phyloP scores from a whole-genome alignment of 768 basidiomycete species.

The Termitomyces sp. region DNA sequence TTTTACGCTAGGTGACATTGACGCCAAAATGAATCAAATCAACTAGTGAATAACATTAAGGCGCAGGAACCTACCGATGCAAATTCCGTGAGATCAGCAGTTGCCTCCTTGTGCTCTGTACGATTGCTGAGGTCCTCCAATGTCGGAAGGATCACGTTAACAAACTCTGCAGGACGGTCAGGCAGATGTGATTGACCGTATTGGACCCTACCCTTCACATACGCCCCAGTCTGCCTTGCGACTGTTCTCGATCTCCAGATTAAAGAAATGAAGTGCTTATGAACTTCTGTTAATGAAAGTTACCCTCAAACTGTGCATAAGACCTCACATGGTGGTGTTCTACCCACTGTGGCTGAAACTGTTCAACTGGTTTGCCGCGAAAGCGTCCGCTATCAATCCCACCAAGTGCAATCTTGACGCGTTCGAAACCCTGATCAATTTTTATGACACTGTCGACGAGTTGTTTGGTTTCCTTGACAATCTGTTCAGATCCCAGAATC shows the following conservation, averaged over 20 bases:
- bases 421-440: constrained; percentile 13
- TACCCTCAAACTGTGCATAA: background rate
- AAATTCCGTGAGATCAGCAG: constrained; percentile 7
- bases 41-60: too few species aligned
- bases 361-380: constrained; percentile 5
- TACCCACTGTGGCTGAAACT: constrained; percentile 8
- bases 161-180: constrained; percentile 3
- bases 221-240: constrained; percentile 2
- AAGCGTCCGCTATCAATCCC: constrained; percentile 2
- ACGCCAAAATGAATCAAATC: background rate
- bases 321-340: constrained; percentile 5
- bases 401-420: constrained; percentile 6
- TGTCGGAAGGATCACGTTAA: constrained; percentile 9
- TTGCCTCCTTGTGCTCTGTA: constrained; percentile 2
- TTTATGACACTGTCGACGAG: constrained; percentile 8
- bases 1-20: background rate
- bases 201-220: constrained; percentile 4
- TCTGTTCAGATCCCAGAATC: background rate
- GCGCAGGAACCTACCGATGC: background rate
- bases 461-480: constrained; percentile 4
- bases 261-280: constrained; percentile 6
- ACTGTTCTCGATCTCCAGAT: constrained; percentile 7
- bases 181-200: background rate
- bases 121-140: constrained; percentile 2
- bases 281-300: background rate